phyloP scores from a whole-genome alignment of 257 asterid species.

The Nicotiana attenuata region DNA sequence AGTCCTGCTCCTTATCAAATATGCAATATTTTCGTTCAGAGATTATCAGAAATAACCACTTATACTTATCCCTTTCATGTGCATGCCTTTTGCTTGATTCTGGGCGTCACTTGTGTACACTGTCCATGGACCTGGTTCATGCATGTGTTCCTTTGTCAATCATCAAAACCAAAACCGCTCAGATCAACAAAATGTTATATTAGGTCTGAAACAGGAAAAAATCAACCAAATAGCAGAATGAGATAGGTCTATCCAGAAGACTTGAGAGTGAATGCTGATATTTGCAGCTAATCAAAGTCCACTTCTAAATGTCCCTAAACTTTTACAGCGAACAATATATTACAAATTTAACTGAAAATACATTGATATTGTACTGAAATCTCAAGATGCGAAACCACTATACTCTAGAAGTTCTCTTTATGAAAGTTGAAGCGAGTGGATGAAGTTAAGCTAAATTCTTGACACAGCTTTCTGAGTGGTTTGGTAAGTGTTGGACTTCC shows the following conservation, averaged over 20 bases:
- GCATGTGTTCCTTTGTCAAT: no score
- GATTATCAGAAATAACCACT: no score
- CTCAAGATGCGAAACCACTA: neutral
- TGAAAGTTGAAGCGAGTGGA: slow-evolving; percentile 76
- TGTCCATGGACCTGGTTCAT: no score
- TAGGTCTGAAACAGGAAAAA: no score
- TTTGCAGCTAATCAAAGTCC: neutral
- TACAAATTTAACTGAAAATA: neutral
- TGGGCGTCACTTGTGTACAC: no score
- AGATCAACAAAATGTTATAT: no score
- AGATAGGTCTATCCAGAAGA: neutral
- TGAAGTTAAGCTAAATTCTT: slow-evolving; percentile 59
- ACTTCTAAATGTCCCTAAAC: neutral
- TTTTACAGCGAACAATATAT: neutral
- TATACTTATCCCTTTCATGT: no score
- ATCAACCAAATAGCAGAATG: no score
- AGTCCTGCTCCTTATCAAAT: no score
- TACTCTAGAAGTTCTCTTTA: slow-evolving; percentile 78
- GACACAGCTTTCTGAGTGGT: slow-evolving; percentile 55
- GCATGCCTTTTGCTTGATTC: no score
- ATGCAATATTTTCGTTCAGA: no score
- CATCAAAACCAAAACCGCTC: no score
- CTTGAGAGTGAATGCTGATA: neutral
- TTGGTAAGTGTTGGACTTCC: slow-evolving; percentile 65
- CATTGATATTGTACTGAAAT: neutral